phyloP scores from a whole-genome alignment of 306 rosid genomes.

The Acmispon strigosus region DNA sequence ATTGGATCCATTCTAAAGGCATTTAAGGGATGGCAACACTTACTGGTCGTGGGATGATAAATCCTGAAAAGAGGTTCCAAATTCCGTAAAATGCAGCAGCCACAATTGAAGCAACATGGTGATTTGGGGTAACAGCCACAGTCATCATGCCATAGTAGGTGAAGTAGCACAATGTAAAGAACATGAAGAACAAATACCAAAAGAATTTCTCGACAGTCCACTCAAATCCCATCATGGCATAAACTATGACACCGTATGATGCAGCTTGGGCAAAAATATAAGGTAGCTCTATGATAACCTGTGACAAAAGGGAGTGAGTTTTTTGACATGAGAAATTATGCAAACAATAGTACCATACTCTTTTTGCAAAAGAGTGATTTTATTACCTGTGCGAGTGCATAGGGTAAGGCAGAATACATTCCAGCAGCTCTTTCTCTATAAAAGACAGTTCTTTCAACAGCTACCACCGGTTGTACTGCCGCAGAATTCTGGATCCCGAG shows the following conservation, averaged over 20 bases:
- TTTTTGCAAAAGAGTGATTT: neutral
- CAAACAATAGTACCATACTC: neutral
- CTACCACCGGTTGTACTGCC: slow-evolving; percentile 69
- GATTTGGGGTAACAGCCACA: slow-evolving; percentile 70
- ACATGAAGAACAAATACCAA: slow-evolving; percentile 75
- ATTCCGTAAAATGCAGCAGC: slow-evolving; percentile 58
- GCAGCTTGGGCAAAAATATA: slow-evolving; percentile 51
- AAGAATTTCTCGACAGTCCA: slow-evolving; percentile 47
- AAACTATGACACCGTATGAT: slow-evolving; percentile 51
- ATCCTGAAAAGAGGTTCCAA: slow-evolving; percentile 87
- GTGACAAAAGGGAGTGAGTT: neutral
- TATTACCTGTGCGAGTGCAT: slow-evolving; percentile 64
- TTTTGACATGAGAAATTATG: neutral
- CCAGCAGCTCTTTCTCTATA: slow-evolving; percentile 86
- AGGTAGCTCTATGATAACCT: slow-evolving; percentile 72
- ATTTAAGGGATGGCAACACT: slow-evolving; percentile 8
- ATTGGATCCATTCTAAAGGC: neutral
- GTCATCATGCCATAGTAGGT: slow-evolving; percentile 87
- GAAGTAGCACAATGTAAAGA: slow-evolving; percentile 62
- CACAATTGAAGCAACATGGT: slow-evolving; percentile 56
- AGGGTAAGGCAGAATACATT: slow-evolving; percentile 73
- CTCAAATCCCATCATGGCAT: slow-evolving; percentile 79
- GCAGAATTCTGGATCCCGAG: slow-evolving; percentile 56
- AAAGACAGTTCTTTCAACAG: slow-evolving; percentile 70
- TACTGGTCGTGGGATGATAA: slow-evolving; percentile 56